Evolutionary conservation across 192 early-diverging fungal genomes (phyloP), one percentile per base, ranked within the genome.

Genomic region (Mortierella alpina): DNA sequence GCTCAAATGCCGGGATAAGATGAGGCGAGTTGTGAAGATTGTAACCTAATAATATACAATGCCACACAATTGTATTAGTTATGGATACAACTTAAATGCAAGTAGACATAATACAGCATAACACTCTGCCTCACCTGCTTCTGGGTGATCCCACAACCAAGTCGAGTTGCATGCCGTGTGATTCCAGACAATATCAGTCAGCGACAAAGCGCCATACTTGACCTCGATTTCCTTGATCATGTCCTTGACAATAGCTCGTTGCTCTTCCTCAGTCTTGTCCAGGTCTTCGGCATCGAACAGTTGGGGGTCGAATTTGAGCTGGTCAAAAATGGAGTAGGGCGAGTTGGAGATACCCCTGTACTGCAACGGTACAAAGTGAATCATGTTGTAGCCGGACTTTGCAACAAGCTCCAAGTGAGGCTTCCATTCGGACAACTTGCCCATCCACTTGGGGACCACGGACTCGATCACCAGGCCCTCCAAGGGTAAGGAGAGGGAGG

Each of bases 151-250:
- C 77, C 90, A 83, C 48, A 99, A 89, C 94, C 96, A 99, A n/a
- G 81, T 84, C n/a, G 95, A 94, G 73, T 97, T 93, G 83, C 90
- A 91, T 23, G 96, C 93, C 20, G 97, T 99, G 84, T 99, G 98
- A 86, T 99, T 99, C 96, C 96, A 99, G 5, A 99, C 98, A 69
- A 99, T 90, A 84, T 99, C 98, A 11, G 96, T 96, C 49, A 94
- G 83, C 50, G 89, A 90, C 49, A 99, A 84, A 59, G 97, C 87
- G 0, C 88, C 90, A 82, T 90, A 90, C 42, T 90, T 86, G 10
- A 88, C 76, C 61, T 90, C 84, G 65, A 96, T 91, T 40, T 72
- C 70, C 47, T 69, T 63, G 40, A 97, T 57, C 23, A 76, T 72
- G 0, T 83, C 70, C 46, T 88, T 77, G 53, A 97, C 72, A 58